Percentiles rank a stretch among this genome's conserved stretches.
Conservation (phyloP, 2,329 filamentous ascomycete genomes). For the Curvularia sp. region DNA sequence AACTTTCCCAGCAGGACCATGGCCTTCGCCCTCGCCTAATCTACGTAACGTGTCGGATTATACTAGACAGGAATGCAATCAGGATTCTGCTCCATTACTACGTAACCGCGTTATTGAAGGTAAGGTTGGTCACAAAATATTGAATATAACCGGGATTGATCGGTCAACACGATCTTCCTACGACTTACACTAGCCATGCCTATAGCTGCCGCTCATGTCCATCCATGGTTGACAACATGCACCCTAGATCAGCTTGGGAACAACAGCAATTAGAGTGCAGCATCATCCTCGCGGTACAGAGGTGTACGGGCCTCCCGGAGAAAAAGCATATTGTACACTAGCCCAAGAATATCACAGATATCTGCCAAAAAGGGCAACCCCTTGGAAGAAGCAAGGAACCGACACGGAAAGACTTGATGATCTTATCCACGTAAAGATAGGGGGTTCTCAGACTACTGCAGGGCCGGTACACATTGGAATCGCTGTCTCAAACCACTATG, state of each 20-base stretch:
- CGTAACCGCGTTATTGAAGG: too few relatives aligned
- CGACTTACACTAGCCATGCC: not conserved
- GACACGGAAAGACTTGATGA: not conserved
- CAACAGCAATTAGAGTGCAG: not conserved
- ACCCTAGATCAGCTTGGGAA: not conserved
- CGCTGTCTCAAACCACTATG: not conserved
- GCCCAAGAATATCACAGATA: not conserved
- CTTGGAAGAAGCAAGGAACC: not conserved
- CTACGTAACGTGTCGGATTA: too few relatives aligned
- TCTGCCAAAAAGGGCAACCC: not conserved
- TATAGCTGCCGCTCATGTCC: not conserved
- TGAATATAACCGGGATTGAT: not conserved
- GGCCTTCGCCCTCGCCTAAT: not conserved
- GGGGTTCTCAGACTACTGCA: not conserved
- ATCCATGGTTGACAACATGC: not conserved
- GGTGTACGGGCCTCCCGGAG: too few relatives aligned
- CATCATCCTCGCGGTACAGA: not conserved
- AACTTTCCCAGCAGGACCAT: not conserved
- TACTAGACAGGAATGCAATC: too few relatives aligned
- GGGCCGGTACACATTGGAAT: not conserved
- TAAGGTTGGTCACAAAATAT: too few relatives aligned
- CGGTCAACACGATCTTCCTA: not conserved
- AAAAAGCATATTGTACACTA: not conserved
- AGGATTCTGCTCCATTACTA: too few relatives aligned
- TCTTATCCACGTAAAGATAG: constrained; percentile 3